Evolutionary conservation across 768 basidiomycete species (phyloP).

Genomic region (Amanita phalloides): DNA sequence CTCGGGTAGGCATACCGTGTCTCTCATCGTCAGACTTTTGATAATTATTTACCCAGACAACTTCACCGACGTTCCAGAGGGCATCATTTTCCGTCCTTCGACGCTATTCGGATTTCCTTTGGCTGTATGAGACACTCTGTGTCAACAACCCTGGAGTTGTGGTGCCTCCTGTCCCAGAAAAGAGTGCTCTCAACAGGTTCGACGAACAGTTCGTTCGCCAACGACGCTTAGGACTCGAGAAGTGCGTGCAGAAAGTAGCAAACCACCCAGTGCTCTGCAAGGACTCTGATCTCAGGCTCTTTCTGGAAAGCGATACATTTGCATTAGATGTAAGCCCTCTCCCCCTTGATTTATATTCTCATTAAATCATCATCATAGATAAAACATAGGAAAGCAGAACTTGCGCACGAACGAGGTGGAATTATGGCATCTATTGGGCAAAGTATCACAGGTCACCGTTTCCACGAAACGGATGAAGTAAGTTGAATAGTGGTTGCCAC

Average conservation of each 20-base stretch:
- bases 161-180: slow-evolving; percentile 94
- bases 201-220: slow-evolving; percentile 87
- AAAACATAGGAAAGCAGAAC: slow-evolving; percentile 76
- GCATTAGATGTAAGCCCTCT: slow-evolving; percentile 63
- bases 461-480: slow-evolving; percentile 85
- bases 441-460: slow-evolving; percentile 67
- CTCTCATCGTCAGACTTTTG: neutral
- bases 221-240: slow-evolving; percentile 73
- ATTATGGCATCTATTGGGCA: slow-evolving; percentile 79
- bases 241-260: slow-evolving; percentile 87
- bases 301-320: slow-evolving; percentile 91
- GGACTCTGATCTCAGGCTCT: slow-evolving; percentile 80
- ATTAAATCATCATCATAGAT: slow-evolving; percentile 39
- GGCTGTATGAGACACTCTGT: slow-evolving; percentile 86
- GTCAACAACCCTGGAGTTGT: slow-evolving; percentile 94
- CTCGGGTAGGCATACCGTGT: slow-evolving; percentile 40
- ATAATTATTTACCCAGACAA: slow-evolving; percentile 44
- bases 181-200: slow-evolving; percentile 89
- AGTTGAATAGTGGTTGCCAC: slow-evolving; percentile 4
- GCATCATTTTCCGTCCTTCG: slow-evolving; percentile 86
- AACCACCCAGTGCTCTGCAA: slow-evolving; percentile 85
- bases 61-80: slow-evolving; percentile 75
- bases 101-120: slow-evolving; percentile 96
- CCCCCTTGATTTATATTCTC: neutral
- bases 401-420: slow-evolving; percentile 69